A percentile compares a stretch with the other conserved stretches of the same genome.
Conservation (phyloP, 1,284 basidiomycete genomes). For the Rhodotorula sp. region DNA sequence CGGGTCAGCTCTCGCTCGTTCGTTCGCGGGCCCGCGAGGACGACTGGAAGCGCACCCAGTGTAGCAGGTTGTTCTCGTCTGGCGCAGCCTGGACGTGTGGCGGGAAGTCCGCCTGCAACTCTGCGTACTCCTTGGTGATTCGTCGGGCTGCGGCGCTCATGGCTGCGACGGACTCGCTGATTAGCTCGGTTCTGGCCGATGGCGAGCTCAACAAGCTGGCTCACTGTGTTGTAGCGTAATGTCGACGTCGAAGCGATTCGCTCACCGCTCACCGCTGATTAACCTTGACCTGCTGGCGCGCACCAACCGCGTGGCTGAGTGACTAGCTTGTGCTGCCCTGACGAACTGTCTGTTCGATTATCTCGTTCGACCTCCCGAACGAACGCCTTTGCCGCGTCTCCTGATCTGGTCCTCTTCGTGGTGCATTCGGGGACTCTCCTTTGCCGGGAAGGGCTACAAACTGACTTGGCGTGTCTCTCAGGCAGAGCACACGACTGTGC, state of each 20-base stretch:
- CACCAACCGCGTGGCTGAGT: too few species aligned
- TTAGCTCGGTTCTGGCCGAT: not conserved
- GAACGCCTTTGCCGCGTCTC: not conserved
- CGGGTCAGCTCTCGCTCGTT: too few species aligned
- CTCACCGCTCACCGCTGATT: too few species aligned
- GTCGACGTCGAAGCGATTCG: too few species aligned
- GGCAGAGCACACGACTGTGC: too few species aligned
- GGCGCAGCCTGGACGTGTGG: constrained; percentile 27
- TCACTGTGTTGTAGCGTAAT: not conserved
- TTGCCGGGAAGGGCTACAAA: too few species aligned
- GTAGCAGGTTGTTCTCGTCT: constrained; percentile 37
- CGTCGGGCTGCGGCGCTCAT: constrained; percentile 26
- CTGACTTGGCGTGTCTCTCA: too few species aligned
- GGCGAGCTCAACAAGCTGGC: not conserved
- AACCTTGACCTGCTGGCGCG: too few species aligned
- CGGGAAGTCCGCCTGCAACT: constrained; percentile 29
- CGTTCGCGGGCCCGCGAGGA: not conserved
- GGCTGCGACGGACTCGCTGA: not conserved
- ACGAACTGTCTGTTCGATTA: not conserved
- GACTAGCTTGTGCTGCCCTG: too few species aligned
- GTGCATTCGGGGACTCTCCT: not conserved
- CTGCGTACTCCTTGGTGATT: constrained; percentile 37
- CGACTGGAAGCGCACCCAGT: constrained; percentile 33
- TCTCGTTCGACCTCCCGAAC: not conserved
- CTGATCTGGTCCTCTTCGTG: not conserved